phyloP scores from a whole-genome alignment of 2,329 filamentous ascomycete genomes.

The Thielaviopsis punctulata region DNA sequence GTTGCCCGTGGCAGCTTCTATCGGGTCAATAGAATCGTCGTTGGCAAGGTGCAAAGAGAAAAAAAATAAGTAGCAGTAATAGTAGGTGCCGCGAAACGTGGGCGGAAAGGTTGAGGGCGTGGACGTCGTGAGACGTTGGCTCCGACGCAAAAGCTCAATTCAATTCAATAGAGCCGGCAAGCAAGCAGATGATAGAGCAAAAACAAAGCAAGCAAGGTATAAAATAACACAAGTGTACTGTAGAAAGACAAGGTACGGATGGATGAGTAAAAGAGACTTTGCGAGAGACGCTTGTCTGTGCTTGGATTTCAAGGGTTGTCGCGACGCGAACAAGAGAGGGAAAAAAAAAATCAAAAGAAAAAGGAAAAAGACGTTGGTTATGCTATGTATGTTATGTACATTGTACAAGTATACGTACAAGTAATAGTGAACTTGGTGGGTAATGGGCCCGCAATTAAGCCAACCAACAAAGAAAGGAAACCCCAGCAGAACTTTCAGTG shows the following conservation, averaged over 20 bases:
- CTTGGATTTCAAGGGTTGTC: constrained; percentile 1
- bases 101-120: not conserved
- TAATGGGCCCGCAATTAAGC: not conserved
- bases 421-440: no score
- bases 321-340: not conserved
- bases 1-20: not conserved
- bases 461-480: not conserved
- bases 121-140: not conserved
- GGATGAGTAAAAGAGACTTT: not conserved
- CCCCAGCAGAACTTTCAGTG: no score
- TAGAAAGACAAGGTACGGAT: not conserved
- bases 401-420: no score
- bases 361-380: not conserved
- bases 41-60: not conserved
- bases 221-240: no score
- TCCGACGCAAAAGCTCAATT: not conserved
- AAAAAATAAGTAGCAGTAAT: not conserved
- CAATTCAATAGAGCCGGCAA: not conserved
- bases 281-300: not conserved
- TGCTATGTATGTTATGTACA: not conserved
- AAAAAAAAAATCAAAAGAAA: constrained; percentile 3
- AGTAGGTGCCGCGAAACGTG: not conserved
- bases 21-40: not conserved
- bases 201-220: not conserved
- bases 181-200: not conserved